Evolutionary conservation across 78 protist species (phyloP).

Genomic region (Emiliania huxleyi): DNA sequence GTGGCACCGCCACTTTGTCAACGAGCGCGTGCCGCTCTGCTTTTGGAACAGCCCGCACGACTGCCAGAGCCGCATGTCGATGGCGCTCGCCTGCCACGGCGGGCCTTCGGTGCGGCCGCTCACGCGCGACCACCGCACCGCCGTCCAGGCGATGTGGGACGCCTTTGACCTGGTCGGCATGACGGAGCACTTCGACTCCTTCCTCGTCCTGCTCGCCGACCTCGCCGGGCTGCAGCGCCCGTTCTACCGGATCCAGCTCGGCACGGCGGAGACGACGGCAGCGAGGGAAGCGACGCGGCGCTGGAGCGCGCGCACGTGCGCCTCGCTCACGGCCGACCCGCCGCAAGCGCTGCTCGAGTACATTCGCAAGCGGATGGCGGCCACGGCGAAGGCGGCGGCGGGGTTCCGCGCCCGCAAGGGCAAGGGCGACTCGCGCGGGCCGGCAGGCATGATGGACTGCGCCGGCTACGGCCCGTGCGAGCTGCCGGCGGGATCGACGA

Average conservation of each 20-base stretch:
- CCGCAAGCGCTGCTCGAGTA: too few species aligned
- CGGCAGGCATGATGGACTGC: background rate
- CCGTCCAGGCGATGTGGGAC: background rate
- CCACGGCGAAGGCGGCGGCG: background rate
- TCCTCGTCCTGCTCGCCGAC: background rate
- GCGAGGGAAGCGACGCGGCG: background rate
- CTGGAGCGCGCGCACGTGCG: background rate
- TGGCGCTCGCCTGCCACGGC: background rate
- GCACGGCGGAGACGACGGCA: background rate
- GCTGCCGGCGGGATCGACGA: background rate
- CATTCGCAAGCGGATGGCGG: background rate
- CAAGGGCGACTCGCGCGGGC: background rate
- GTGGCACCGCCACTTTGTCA: background rate
- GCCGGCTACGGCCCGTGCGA: constrained; percentile 2
- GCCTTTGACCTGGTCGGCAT: background rate
- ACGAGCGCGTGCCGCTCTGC: constrained; percentile 18
- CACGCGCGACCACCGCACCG: background rate
- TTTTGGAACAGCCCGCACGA: constrained; percentile 7
- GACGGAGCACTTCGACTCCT: background rate
- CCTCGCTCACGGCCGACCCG: background rate
- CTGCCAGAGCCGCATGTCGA: background rate
- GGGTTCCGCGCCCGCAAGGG: background rate
- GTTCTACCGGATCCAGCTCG: background rate
- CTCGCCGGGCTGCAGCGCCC: background rate
- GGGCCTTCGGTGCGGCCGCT: background rate